Evolutionary conservation across 73 alveolate genomes (phyloP), one percentile per base, ranked within the genome.

Genomic region (Vitrella brassicaformis): DNA sequence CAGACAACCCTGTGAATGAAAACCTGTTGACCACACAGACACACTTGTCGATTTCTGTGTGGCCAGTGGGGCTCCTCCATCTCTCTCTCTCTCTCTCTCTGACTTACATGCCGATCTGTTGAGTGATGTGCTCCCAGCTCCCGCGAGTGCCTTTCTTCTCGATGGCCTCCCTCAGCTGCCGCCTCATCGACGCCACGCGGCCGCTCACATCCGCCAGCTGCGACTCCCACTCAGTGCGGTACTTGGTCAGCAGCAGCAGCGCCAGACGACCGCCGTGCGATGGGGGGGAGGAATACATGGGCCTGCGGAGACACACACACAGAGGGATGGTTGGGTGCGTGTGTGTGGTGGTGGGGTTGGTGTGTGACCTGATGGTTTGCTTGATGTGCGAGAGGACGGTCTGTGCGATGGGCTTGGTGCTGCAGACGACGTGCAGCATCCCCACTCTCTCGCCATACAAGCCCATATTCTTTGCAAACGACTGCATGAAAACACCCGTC

Each of bases 191-290:
- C 30, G 4, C 1, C 7, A 56, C 18, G 29, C 69, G 25, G 10
- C 69, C 69, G 25, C 27, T n/a, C 25, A 56, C 18, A 1, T 56
- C 69, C 28, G 1, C 18, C 28, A 56, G 28, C 69, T 56, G 27
- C 10, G 30, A 8, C 30, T n/a, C 30, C 69, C 69, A 56, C 69
- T 25, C 28, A n/a, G n/a, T n/a, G n/a, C n/a, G n/a, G n/a, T n/a
- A n/a, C 28, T 56, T n/a, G 10, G 1, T 22, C 30, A 18, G 28
- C 29, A 56, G 97, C 47, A 95, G 84, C 70, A 89, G 70, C n/a
- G 98, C 98, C n/a, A n/a, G n/a, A n/a, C n/a, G n/a, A n/a, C n/a
- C n/a, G 19, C 99, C 99, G 82, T 91, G 95, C 39, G 88, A 86
- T 25, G 99, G 99, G 18, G 98, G 98, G 71, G 80, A 80, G 39